phyloP scores from a whole-genome alignment of 331 rosid genomes.

The Quercus lobata region DNA sequence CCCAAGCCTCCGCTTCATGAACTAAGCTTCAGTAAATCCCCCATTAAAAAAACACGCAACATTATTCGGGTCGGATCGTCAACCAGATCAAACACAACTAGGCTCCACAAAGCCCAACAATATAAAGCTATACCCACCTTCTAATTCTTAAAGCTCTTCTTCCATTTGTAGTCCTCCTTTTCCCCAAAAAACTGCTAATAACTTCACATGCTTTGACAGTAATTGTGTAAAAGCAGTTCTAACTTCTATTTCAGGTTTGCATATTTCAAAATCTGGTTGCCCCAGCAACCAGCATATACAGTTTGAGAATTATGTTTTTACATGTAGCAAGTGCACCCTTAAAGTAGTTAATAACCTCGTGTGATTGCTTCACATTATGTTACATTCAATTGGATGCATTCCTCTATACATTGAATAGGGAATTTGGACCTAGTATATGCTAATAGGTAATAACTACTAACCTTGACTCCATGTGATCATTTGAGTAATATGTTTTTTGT shows the following conservation, averaged over 20 bases:
- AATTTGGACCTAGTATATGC: background rate
- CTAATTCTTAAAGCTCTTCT: background rate
- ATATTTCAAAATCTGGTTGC: background rate
- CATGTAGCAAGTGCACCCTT: background rate
- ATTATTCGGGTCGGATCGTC: too few relatives aligned
- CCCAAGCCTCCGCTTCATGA: too few relatives aligned
- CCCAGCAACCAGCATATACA: background rate
- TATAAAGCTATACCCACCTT: background rate
- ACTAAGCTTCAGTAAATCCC: too few relatives aligned
- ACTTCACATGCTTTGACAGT: background rate
- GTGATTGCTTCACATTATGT: background rate
- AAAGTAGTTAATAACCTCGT: background rate
- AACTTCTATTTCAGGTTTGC: background rate
- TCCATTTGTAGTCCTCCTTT: background rate
- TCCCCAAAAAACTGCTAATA: background rate
- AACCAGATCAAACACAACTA: too few relatives aligned
- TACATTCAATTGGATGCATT: background rate
- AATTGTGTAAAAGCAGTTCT: background rate
- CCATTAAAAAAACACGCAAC: too few relatives aligned
- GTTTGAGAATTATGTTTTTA: background rate
- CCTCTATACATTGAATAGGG: background rate
- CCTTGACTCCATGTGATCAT: background rate
- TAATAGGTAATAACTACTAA: background rate
- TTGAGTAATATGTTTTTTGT: background rate
- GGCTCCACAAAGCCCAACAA: too few relatives aligned